Evolutionary conservation across 371 early-diverging fungal species (phyloP).

Genomic region (Mucor ambiguus): DNA sequence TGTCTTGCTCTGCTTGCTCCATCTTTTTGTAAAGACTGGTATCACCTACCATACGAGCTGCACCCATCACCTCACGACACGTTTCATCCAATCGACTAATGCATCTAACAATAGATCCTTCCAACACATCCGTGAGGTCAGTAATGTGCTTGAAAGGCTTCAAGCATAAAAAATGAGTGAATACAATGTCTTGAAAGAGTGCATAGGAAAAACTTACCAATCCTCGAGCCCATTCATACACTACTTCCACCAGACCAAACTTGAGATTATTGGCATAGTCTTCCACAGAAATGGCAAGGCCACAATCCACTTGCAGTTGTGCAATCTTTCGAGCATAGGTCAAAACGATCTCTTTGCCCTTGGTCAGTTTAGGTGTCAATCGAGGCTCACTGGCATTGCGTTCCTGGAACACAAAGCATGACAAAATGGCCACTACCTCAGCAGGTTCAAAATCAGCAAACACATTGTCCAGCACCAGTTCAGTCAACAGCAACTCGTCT

Average conservation of each 20-base stretch:
- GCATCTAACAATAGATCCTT: constrained; percentile 97
- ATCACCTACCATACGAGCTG: constrained; percentile 96
- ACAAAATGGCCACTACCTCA: constrained; percentile 95
- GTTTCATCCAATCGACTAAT: constrained; percentile 98
- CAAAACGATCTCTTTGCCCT: constrained; percentile 64
- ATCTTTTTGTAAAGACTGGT: constrained; percentile 92
- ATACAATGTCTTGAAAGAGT: no score
- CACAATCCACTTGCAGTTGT: constrained; percentile 73
- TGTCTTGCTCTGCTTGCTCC: constrained; percentile 89
- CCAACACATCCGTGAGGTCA: constrained; percentile 92
- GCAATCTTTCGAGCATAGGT: constrained; percentile 74
- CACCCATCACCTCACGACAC: constrained; percentile 93
- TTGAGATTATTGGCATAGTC: constrained; percentile 62
- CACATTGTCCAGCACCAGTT: constrained; percentile 96
- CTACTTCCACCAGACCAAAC: constrained; percentile 95
- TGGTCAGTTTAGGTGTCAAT: constrained; percentile 62
- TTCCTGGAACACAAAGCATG: constrained; percentile 98
- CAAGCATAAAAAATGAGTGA: background rate
- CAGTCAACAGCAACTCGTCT: constrained; percentile 97
- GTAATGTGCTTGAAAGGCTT: constrained; percentile 93
- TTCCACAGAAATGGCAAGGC: constrained; percentile 59
- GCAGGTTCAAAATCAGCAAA: constrained; percentile 88
- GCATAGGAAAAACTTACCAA: no score
- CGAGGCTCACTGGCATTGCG: constrained; percentile 65
- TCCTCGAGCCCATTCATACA: constrained; percentile 98